Conservation (phyloP, 2,329 filamentous ascomycete species). For the Rhynchosporium agropyri region DNA sequence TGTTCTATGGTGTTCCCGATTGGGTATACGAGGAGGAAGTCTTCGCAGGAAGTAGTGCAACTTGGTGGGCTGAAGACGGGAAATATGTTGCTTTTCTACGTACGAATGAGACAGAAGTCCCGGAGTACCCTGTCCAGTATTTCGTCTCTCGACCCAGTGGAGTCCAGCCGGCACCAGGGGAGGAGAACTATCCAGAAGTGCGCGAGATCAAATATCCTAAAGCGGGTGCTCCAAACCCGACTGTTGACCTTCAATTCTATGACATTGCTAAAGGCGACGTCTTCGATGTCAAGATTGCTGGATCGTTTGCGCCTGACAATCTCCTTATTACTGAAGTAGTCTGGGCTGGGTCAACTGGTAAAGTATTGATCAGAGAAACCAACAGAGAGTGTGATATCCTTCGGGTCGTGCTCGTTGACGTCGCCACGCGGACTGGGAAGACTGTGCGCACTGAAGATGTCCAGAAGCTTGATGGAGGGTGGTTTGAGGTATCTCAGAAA, state of each 20-base stretch:
- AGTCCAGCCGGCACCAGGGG: conserved; percentile 63
- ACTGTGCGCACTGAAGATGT: conserved; percentile 81
- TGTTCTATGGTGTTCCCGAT: conserved; percentile 95
- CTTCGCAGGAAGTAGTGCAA: conserved; percentile 76
- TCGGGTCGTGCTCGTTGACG: conserved; percentile 84
- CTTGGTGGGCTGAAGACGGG: conserved; percentile 94
- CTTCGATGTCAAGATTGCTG: conserved; percentile 77
- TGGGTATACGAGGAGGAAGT: conserved; percentile 95
- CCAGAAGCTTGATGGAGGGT: conserved; percentile 85
- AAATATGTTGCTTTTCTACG: conserved; percentile 88
- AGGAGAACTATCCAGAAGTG: conserved; percentile 89
- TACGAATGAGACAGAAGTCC: conserved; percentile 90
- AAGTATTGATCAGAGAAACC: conserved; percentile 86
- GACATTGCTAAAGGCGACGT: conserved; percentile 76
- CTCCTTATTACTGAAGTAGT: conserved; percentile 90
- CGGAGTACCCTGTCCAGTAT: conserved; percentile 91
- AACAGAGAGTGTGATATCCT: conserved; percentile 94
- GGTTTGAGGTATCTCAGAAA: conserved; percentile 91
- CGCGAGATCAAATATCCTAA: conserved; percentile 97
- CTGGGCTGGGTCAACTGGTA: conserved; percentile 75
- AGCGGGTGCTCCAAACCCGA: conserved; percentile 88
- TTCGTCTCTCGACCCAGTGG: conserved; percentile 87
- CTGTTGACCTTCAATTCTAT: conserved; percentile 86
- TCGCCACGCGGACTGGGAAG: conserved; percentile 70
- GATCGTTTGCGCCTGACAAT: conserved; percentile 78